Percentiles rank a stretch among this genome's conserved stretches.
These are phyloP conservation scores for Neltuma alba DNA, from an alignment of 306 rosid genomes.

Conservation along the genomic window DNA sequence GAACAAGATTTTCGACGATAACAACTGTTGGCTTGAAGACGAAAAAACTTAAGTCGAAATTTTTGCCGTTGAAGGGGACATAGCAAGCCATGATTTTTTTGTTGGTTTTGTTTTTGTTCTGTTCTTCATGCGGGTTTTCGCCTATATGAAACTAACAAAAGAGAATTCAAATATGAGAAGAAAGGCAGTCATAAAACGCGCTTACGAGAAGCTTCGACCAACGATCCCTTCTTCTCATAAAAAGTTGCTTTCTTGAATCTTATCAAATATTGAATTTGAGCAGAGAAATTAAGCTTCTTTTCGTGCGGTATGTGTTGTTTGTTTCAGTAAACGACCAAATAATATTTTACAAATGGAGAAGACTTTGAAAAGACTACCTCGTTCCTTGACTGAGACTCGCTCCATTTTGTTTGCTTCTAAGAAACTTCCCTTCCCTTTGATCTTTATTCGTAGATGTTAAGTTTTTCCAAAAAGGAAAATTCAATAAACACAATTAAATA, in stretches of 20 bases:
- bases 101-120: not conserved
- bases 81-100: slow-evolving; percentile 56
- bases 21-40: slow-evolving; percentile 78
- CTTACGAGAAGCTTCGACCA: slow-evolving; percentile 26
- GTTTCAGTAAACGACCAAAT: slow-evolving; percentile 9
- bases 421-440: slow-evolving; percentile 30
- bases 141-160: not conserved
- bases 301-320: slow-evolving; percentile 12
- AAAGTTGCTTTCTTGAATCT: slow-evolving; percentile 42
- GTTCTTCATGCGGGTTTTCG: not conserved
- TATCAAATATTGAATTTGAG: slow-evolving; percentile 38
- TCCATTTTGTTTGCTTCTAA: not conserved
- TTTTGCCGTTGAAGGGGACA: slow-evolving; percentile 60
- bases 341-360: not conserved
- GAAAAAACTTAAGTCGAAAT: slow-evolving; percentile 64
- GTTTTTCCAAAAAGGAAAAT: no score
- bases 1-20: slow-evolving; percentile 62
- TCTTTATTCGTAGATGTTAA: not conserved
- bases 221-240: not conserved
- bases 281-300: slow-evolving; percentile 11
- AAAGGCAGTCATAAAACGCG: slow-evolving; percentile 36
- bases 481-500: no score
- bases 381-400: slow-evolving; percentile 44
- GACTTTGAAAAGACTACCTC: slow-evolving; percentile 24
- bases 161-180: slow-evolving; percentile 29